Base-by-base conservation (phyloP, 768 basidiomycete genomes). In the Sporobolomyces roseus region DNA sequence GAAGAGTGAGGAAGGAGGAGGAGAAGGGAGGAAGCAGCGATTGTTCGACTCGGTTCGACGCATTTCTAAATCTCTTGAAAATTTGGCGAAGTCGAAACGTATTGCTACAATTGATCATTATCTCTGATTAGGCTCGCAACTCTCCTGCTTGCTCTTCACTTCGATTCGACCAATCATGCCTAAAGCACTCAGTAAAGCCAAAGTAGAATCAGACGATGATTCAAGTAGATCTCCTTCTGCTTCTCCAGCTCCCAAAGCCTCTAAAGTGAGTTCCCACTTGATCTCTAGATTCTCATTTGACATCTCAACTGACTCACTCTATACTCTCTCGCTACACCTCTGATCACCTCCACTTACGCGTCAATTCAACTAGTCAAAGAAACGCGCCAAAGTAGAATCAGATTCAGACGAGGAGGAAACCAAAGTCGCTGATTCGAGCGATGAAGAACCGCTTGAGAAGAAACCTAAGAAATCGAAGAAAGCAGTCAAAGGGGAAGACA, bases 201-300 rank as follows among this genome's bases (percentile, higher is more conserved):
- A 16, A 10, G 64, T 65, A 33, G 56, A 58, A 33, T 65, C 64
- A 29, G 56, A 52, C 13, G 64, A 65, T 56, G 64, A 65, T 48
- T 54, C 53, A 10, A 48, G 55, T 27, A 36, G 36, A 1, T 46
- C 54, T 23, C 45, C 63, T 19, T 1, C 21, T 4, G 45, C 54
- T 6, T 12, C 29, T 12, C 9, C 58, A 32, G 35, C 32, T 12
- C 16, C 45, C 21, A 19, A 13, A n/a, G 3, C 17, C 17, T 27
- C 27, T 25, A 50, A 56, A 27, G 64, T 32, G 33, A 25, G 50
- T 29, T 61, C 36, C 25, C 46, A 33, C 23, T 7, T 48, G 32
- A 61, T n/a, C 49, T 45, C 10, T 38, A 3, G 29, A 21, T 48
- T 32, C 32, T 3, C 32, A 12, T 9, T n/a, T n/a, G n/a, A 41